phyloP scores from a whole-genome alignment of 1,284 basidiomycete genomes.

The Moniliella sp. region DNA sequence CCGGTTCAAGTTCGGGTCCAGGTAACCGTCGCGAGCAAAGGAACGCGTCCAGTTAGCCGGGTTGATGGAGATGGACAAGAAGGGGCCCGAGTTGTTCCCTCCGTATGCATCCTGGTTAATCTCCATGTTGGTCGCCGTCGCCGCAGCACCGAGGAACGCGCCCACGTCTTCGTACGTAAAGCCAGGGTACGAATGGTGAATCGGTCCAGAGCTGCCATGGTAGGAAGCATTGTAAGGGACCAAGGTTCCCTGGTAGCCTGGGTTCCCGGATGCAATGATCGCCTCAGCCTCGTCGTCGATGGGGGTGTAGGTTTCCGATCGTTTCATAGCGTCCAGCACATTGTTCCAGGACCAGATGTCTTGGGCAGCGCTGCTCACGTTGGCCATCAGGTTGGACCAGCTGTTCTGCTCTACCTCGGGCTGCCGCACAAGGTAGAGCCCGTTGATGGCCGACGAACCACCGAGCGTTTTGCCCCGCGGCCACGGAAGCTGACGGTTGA shows the following conservation, averaged over 20 bases:
- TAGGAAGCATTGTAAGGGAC: conserved; percentile 9
- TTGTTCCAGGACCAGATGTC: conserved; percentile 11
- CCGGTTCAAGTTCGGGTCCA: conserved; percentile 12
- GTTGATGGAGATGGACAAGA: conserved; percentile 21
- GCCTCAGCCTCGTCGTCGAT: conserved; percentile 12
- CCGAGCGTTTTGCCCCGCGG: conserved; percentile 37
- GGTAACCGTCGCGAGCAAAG: conserved; percentile 17
- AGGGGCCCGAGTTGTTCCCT: conserved; percentile 20
- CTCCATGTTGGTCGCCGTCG: conserved; percentile 10
- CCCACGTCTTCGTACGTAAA: conserved; percentile 14
- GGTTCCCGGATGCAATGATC: conserved; percentile 15
- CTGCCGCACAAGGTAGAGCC: conserved; percentile 19
- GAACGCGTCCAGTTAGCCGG: conserved; percentile 11
- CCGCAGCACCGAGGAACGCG: conserved; percentile 15
- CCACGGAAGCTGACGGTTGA: too few relatives aligned
- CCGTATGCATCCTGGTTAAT: conserved; percentile 14
- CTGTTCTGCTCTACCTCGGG: conserved; percentile 21
- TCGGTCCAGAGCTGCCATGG: conserved; percentile 13
- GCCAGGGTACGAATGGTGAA: conserved; percentile 13
- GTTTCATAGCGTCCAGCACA: conserved; percentile 12
- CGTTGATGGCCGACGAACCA: conserved; percentile 38
- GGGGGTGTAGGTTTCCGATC: conserved; percentile 9
- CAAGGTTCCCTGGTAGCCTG: conserved; percentile 16
- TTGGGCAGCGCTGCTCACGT: conserved; percentile 8
- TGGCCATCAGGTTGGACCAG: conserved; percentile 12